Evolutionary conservation across 169 alveolate species (phyloP).

Genomic region (Plasmodium yoelii): DNA sequence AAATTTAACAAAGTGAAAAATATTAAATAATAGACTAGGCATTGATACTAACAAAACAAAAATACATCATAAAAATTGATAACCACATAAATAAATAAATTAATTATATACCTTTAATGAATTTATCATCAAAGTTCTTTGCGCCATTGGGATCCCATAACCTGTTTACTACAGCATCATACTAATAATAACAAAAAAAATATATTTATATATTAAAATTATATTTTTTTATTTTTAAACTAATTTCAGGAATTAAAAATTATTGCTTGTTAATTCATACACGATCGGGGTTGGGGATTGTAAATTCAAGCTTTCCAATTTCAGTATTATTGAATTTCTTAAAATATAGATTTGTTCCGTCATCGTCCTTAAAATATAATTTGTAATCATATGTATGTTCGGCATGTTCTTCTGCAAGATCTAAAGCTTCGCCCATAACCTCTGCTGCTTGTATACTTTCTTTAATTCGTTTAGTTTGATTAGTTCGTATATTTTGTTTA

Average conservation of each 20-base stretch:
- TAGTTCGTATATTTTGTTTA: too few relatives aligned
- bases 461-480: too few relatives aligned
- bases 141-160: constrained; percentile 70
- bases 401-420: constrained; percentile 14
- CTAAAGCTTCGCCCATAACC: constrained; percentile 32
- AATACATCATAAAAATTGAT: neutral
- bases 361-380: constrained; percentile 16
- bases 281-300: constrained; percentile 15
- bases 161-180: constrained; percentile 24
- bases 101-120: constrained; percentile 42
- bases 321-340: constrained; percentile 57
- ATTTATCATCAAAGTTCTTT: constrained; percentile 34
- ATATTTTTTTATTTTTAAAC: neutral
- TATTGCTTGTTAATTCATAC: constrained; percentile 24
- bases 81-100: constrained; percentile 6
- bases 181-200: constrained; percentile 24
- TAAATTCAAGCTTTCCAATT: constrained; percentile 46
- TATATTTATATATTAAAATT: neutral
- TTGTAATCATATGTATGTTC: constrained; percentile 4
- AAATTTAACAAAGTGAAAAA: too few relatives aligned
- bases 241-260: neutral
- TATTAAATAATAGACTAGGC: neutral
- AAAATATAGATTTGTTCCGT: constrained; percentile 33
- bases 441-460: constrained; percentile 30
- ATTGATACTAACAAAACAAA: neutral